A percentile compares a stretch with the other conserved stretches of the same genome.
Evolutionary conservation across 768 basidiomycete species (phyloP).

Genomic region (Lentinula raphanica): DNA sequence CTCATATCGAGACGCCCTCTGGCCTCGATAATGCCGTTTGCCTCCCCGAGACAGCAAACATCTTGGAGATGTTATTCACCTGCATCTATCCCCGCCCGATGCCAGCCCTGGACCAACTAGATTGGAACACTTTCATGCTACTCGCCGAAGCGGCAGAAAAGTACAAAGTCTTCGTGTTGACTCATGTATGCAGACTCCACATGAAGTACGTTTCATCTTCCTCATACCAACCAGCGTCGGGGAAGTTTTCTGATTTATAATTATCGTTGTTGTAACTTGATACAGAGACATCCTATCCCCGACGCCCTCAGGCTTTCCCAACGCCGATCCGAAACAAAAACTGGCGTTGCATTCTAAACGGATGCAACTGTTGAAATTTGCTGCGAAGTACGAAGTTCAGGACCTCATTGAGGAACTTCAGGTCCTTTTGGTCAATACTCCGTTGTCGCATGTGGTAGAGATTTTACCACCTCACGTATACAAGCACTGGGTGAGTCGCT

Average conservation of each 20-base stretch:
- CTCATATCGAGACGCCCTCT: neutral
- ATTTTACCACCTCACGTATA: neutral
- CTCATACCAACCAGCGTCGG: neutral
- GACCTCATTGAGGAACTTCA: neutral
- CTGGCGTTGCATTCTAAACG: neutral
- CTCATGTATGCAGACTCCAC: neutral
- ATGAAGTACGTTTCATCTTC: neutral
- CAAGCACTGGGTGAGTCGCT: neutral
- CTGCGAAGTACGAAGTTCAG: neutral
- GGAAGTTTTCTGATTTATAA: too few species aligned
- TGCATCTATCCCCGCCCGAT: constrained; percentile 7
- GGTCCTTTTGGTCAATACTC: neutral
- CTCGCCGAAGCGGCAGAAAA: constrained; percentile 9
- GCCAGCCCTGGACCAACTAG: constrained; percentile 1
- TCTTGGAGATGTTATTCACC: constrained; percentile 5
- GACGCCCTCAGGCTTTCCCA: neutral
- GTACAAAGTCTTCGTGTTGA: constrained; percentile 7
- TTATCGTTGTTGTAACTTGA: too few species aligned
- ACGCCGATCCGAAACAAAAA: neutral
- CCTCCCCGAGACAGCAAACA: constrained; percentile 4
- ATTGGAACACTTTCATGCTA: neutral
- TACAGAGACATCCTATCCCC: neutral
- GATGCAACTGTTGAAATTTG: neutral
- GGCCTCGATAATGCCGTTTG: neutral
- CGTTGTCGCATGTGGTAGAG: neutral